These are phyloP conservation scores for Xanthoconium stramineum DNA, from an alignment of 768 basidiomycete species.

Conservation along the genomic window DNA sequence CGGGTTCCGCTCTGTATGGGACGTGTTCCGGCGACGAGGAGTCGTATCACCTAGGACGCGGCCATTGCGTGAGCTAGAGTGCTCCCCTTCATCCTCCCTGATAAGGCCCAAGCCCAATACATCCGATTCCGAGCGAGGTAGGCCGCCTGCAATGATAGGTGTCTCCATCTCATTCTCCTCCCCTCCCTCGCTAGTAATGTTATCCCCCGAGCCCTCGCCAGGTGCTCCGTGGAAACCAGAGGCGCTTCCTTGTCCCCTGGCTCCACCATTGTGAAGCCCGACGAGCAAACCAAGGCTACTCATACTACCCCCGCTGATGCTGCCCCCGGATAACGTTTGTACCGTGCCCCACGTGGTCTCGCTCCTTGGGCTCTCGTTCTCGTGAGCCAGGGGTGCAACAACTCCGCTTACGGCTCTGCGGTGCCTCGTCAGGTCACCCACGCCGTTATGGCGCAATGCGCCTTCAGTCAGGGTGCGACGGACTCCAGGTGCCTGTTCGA, in stretches of 20 bases:
- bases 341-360: constrained; percentile 38
- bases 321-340: constrained; percentile 20
- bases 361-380: constrained; percentile 30
- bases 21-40: constrained; percentile 16
- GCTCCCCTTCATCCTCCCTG: constrained; percentile 30
- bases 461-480: constrained; percentile 22
- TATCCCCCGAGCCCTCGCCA: constrained; percentile 10
- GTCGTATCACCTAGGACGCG: constrained; percentile 9
- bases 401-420: constrained; percentile 11
- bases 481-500: constrained; percentile 15
- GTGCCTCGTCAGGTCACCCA: constrained; percentile 1
- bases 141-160: constrained; percentile 18
- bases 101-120: constrained; percentile 30
- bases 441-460: constrained; percentile 6
- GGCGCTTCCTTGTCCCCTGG: constrained; percentile 24
- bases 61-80: constrained; percentile 10
- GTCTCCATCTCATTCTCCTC: constrained; percentile 20
- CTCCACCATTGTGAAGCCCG: constrained; percentile 31
- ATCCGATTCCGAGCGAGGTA: constrained; percentile 19
- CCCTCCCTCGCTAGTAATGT: constrained; percentile 13
- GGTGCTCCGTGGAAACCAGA: constrained; percentile 18
- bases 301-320: constrained; percentile 23
- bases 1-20: constrained; percentile 17
- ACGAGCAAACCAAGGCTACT: constrained; percentile 28
- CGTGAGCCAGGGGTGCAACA: constrained; percentile 13